Evolutionary conservation across 495 filamentous ascomycete species (phyloP).

Genomic region (Annulohypoxylon moriforme): DNA sequence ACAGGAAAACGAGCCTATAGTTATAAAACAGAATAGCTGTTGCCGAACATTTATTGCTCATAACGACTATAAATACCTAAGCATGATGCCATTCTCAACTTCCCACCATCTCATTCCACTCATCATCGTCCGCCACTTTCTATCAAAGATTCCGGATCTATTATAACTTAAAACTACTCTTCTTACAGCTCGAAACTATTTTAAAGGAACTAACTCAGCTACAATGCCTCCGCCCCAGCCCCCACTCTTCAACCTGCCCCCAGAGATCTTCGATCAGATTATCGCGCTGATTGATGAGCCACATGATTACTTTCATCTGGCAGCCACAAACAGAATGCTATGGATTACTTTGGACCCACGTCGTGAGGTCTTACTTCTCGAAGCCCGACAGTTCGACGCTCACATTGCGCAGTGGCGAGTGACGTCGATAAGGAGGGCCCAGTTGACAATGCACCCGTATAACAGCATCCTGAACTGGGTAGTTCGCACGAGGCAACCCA

Average conservation of each 20-base stretch:
- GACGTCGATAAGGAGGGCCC: too few relatives aligned
- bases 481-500: neutral
- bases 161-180: neutral
- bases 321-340: neutral
- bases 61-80: neutral
- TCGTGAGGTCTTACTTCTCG: too few relatives aligned
- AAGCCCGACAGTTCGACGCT: neutral
- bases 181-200: neutral
- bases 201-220: neutral
- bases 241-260: too few relatives aligned
- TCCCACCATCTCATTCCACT: neutral
- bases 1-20: neutral
- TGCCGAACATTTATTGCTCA: neutral
- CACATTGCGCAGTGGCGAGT: too few relatives aligned
- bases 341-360: neutral
- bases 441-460: neutral
- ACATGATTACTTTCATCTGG: neutral
- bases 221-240: too few relatives aligned
- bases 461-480: constrained; percentile 4
- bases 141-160: neutral
- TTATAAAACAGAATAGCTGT: neutral
- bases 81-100: neutral
- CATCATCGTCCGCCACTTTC: neutral
- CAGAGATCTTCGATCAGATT: too few relatives aligned
- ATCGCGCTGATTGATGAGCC: neutral